phyloP scores from a whole-genome alignment of 257 asterid genomes.

The Vinca minor region DNA sequence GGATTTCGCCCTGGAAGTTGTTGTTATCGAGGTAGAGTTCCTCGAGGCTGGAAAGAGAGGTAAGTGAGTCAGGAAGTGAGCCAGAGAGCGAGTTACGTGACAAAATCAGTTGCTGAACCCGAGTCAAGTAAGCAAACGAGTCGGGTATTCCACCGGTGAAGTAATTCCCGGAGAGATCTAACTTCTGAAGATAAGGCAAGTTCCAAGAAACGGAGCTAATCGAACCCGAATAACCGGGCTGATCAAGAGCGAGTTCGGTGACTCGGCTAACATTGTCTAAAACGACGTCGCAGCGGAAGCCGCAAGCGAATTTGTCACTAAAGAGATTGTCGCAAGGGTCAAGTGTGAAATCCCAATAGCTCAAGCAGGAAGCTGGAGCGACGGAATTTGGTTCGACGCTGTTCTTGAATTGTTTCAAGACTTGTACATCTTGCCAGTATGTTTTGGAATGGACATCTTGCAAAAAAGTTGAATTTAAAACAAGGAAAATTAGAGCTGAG shows the following conservation, averaged over 20 bases:
- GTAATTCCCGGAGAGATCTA: constrained; percentile 49
- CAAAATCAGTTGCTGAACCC: constrained; percentile 38
- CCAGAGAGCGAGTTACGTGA: constrained; percentile 56
- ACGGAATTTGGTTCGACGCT: constrained; percentile 39
- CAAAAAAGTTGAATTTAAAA: constrained; percentile 15
- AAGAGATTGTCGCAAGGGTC: constrained; percentile 69
- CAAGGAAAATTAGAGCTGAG: constrained; percentile 10
- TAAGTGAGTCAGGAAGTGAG: constrained; percentile 42
- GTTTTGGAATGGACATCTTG: constrained; percentile 36
- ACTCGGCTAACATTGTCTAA: constrained; percentile 31
- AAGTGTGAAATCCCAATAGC: constrained; percentile 60
- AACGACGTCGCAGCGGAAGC: constrained; percentile 60
- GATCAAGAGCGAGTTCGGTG: constrained; percentile 68
- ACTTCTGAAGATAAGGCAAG: constrained; percentile 43
- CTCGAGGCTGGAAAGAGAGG: constrained; percentile 36
- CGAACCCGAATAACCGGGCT: constrained; percentile 53
- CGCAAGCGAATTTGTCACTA: constrained; percentile 64
- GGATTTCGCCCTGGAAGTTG: constrained; percentile 41
- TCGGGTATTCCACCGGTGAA: constrained; percentile 51
- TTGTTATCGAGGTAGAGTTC: constrained; percentile 57
- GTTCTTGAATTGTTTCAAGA: constrained; percentile 48
- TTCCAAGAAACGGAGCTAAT: constrained; percentile 40
- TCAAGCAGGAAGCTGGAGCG: constrained; percentile 50
- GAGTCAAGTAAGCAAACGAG: constrained; percentile 40
- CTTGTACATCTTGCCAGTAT: constrained; percentile 47